Conservation (phyloP, 495 filamentous ascomycete species). For the Tuber umbilicatum region DNA sequence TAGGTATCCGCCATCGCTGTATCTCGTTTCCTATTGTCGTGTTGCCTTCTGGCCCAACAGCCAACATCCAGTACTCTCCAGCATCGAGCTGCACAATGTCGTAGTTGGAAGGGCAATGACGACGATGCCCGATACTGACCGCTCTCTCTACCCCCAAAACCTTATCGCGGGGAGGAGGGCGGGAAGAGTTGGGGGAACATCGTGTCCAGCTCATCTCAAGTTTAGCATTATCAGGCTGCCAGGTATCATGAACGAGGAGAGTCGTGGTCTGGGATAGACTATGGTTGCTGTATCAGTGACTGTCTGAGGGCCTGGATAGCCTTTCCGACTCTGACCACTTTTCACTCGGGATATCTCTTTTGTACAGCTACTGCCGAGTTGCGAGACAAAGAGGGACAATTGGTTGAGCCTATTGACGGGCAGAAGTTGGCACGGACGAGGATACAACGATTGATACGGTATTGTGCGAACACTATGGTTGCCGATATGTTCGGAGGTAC, state of each 20-base stretch:
- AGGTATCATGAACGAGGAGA: neutral
- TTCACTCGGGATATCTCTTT: neutral
- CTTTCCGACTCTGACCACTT: neutral
- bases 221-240: conserved; percentile 2
- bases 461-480: neutral
- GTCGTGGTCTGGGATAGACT: neutral
- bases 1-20: neutral
- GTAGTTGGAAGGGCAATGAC: neutral
- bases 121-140: neutral
- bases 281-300: neutral
- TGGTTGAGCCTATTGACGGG: neutral
- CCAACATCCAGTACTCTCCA: neutral
- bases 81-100: neutral
- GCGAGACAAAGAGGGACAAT: neutral
- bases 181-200: conserved; percentile 3
- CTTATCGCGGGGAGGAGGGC: neutral
- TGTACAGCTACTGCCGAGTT: neutral
- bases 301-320: neutral
- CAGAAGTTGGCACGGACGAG: neutral
- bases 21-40: neutral
- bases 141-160: neutral
- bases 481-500: neutral
- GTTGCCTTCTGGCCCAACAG: neutral
- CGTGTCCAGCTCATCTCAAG: neutral
- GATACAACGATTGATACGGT: neutral